Percentiles rank a stretch among this genome's conserved stretches.
Evolutionary conservation across 1,284 basidiomycete species (phyloP).

Genomic region (Moniliophthora roreri): DNA sequence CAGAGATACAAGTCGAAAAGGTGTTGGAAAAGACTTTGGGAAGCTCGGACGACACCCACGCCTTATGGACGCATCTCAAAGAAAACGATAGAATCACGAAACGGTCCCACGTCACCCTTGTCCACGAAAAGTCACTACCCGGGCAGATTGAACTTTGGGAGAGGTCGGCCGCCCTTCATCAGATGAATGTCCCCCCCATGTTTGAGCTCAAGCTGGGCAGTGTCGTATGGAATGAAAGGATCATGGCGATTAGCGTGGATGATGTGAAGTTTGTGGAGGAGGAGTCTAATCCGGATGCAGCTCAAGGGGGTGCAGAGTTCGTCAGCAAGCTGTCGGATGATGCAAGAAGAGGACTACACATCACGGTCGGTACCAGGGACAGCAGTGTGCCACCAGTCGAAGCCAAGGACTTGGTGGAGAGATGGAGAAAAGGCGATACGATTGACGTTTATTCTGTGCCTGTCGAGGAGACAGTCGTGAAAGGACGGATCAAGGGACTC

Average conservation of each 20-base stretch:
- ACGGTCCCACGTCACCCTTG: slow-evolving; percentile 85
- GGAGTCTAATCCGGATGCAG: slow-evolving; percentile 14
- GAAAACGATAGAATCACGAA: slow-evolving; percentile 48
- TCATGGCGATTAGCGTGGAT: slow-evolving; percentile 78
- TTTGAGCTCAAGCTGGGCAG: slow-evolving; percentile 65
- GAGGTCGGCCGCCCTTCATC: slow-evolving; percentile 51
- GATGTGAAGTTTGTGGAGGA: slow-evolving; percentile 41
- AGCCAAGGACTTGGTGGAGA: slow-evolving; percentile 62
- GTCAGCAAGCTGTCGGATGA: slow-evolving; percentile 47
- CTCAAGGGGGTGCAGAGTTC: slow-evolving; percentile 47
- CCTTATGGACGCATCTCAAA: slow-evolving; percentile 55
- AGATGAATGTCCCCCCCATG: slow-evolving; percentile 42
- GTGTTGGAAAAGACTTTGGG: slow-evolving; percentile 42
- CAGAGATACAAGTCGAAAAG: slow-evolving; percentile 64
- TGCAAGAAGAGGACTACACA: slow-evolving; percentile 62
- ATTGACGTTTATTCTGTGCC: slow-evolving; percentile 31
- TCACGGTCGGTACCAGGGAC: slow-evolving; percentile 83
- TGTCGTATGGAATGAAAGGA: slow-evolving; percentile 75
- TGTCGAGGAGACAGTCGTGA: slow-evolving; percentile 33
- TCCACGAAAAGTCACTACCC: slow-evolving; percentile 66
- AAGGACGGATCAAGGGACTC: slow-evolving; percentile 44
- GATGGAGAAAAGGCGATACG: slow-evolving; percentile 46
- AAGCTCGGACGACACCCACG: slow-evolving; percentile 27
- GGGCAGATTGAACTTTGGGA: slow-evolving; percentile 62
- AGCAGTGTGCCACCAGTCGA: slow-evolving; percentile 67